These are phyloP conservation scores for Thalassiosira delicatula DNA, from an alignment of 352 stramenopile genomes.

Conservation along the genomic window DNA sequence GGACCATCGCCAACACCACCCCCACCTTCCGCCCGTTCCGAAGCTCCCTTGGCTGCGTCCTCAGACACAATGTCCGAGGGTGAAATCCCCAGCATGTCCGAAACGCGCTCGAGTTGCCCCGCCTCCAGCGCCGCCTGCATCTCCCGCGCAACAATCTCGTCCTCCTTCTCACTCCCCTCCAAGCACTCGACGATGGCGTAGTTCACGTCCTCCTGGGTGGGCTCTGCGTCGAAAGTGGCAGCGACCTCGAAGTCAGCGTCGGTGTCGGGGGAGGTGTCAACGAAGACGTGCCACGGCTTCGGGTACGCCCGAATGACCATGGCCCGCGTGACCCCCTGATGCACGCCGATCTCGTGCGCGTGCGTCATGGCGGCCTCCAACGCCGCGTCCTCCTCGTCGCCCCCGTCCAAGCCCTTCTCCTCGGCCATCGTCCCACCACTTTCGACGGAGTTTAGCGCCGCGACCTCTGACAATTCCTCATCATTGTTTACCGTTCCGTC, in stretches of 20 bases:
- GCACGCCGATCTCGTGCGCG: slow-evolving; percentile 75
- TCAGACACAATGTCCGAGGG: slow-evolving; percentile 50
- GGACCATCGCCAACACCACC: slow-evolving; percentile 59
- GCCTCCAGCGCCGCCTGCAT: slow-evolving; percentile 84
- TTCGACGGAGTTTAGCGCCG: not conserved
- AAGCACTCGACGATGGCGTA: slow-evolving; percentile 84
- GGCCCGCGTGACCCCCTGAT: slow-evolving; percentile 80
- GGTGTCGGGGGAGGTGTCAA: slow-evolving; percentile 82
- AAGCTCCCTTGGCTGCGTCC: slow-evolving; percentile 20
- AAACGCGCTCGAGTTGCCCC: slow-evolving; percentile 80
- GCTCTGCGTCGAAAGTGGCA: slow-evolving; percentile 80
- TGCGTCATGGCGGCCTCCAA: slow-evolving; percentile 82
- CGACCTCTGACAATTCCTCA: slow-evolving; percentile 4
- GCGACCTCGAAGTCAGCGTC: slow-evolving; percentile 81
- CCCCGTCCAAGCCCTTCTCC: slow-evolving; percentile 31
- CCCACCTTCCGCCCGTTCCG: slow-evolving; percentile 27
- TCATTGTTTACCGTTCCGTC: not conserved
- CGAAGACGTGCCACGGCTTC: slow-evolving; percentile 85
- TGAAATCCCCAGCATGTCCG: slow-evolving; percentile 75
- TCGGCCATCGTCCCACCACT: not conserved
- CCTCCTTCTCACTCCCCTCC: slow-evolving; percentile 83
- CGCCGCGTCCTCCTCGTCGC: slow-evolving; percentile 68
- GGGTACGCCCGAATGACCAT: slow-evolving; percentile 85
- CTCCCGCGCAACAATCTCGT: slow-evolving; percentile 84
- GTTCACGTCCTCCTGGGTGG: slow-evolving; percentile 81